Conservation (phyloP, 805 yeast genomes). For the Nakazawaea siamensis region DNA sequence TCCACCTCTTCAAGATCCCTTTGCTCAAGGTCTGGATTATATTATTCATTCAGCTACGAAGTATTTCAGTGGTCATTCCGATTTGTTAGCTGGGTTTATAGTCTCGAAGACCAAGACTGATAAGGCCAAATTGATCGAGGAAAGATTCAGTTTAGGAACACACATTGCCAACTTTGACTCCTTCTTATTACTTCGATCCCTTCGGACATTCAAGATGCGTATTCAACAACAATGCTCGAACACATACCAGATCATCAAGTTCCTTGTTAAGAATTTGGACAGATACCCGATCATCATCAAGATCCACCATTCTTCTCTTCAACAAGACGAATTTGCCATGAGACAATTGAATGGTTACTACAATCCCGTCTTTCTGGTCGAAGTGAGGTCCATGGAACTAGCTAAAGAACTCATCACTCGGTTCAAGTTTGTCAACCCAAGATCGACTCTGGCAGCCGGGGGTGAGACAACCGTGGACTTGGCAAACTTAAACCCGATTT, state of each 20-base stretch:
- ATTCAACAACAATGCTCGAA: conserved; percentile 36
- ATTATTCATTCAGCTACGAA: conserved; percentile 50
- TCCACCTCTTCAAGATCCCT: conserved; percentile 47
- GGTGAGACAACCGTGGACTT: conserved; percentile 45
- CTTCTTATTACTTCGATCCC: conserved; percentile 36
- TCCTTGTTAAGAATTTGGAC: conserved; percentile 23
- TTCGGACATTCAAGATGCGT: conserved; percentile 43
- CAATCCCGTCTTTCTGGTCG: conserved; percentile 42
- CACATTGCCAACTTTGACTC: conserved; percentile 45
- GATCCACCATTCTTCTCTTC: conserved; percentile 41
- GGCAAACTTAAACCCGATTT: conserved; percentile 25
- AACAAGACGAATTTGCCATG: conserved; percentile 28
- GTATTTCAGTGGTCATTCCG: conserved; percentile 48
- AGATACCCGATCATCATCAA: conserved; percentile 25
- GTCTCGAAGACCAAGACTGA: conserved; percentile 29
- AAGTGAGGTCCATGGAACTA: conserved; percentile 23
- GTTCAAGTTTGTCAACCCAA: conserved; percentile 41
- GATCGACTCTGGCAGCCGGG: conserved; percentile 31
- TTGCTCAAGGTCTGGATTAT: conserved; percentile 41
- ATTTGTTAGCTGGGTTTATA: conserved; percentile 43
- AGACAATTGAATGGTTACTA: conserved; percentile 32
- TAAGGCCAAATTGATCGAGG: conserved; percentile 25
- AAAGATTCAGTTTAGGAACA: conserved; percentile 39
- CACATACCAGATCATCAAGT: conserved; percentile 33
- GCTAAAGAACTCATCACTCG: conserved; percentile 34